Percentiles rank a stretch among this genome's conserved stretches.
phyloP scores from a whole-genome alignment of 2,329 filamentous ascomycete genomes.

The Penicillium brevicompactum region DNA sequence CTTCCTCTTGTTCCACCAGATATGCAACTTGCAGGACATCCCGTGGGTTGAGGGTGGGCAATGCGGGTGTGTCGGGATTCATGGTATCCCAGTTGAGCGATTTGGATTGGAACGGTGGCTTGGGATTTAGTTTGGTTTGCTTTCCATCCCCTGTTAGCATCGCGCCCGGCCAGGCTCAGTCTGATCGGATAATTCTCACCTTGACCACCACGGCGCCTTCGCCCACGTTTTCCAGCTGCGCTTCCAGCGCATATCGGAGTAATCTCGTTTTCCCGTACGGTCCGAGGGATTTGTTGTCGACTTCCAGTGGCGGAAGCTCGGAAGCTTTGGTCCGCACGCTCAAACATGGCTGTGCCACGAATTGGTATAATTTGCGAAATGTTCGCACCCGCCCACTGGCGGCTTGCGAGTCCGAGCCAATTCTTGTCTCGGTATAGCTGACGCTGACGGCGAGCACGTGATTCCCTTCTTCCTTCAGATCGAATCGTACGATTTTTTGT shows the following conservation, averaged over 20 bases:
- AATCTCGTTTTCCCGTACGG: conserved; percentile 47
- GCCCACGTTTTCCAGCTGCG: conserved; percentile 92
- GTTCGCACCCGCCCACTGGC: conserved; percentile 70
- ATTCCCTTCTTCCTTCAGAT: conserved; percentile 90
- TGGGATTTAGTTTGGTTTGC: conserved; percentile 53
- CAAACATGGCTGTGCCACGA: conserved; percentile 85
- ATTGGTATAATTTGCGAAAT: conserved; percentile 95
- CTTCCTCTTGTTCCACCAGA: conserved; percentile 58
- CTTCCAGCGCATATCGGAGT: conserved; percentile 75
- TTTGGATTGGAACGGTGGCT: conserved; percentile 55
- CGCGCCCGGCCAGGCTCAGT: not conserved
- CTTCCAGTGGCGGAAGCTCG: conserved; percentile 53
- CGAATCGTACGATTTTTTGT: conserved; percentile 80
- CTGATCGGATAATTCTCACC: conserved; percentile 39
- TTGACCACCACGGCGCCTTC: conserved; percentile 81
- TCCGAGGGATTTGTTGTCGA: conserved; percentile 48
- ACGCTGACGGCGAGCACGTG: conserved; percentile 93
- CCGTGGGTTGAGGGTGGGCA: conserved; percentile 58
- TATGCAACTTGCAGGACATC: conserved; percentile 69
- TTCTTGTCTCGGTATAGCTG: conserved; percentile 84
- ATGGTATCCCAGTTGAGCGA: conserved; percentile 59
- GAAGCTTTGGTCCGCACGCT: conserved; percentile 90
- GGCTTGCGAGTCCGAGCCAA: conserved; percentile 46
- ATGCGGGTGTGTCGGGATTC: conserved; percentile 32
- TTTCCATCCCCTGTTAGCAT: conserved; percentile 22